Evolutionary conservation across 495 filamentous ascomycete genomes (phyloP), one percentile per base, ranked within the genome.

Genomic region (Penicillium ucsense): DNA sequence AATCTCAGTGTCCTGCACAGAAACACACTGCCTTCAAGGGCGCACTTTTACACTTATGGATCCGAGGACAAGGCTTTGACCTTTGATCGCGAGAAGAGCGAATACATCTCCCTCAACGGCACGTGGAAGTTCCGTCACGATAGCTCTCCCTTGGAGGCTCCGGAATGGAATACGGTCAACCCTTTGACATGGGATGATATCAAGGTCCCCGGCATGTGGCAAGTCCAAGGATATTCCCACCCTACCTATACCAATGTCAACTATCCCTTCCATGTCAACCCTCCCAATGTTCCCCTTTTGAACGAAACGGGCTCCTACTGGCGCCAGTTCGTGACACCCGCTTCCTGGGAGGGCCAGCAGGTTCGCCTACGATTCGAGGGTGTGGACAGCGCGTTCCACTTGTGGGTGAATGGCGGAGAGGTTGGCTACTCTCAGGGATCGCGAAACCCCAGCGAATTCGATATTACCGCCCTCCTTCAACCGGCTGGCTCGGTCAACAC

Each of bases 361-460:
- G 62, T 77, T 27, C 70, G 79, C 28, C 55, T 85, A 30, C 70
- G 81, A 8, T 84, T 83, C 41, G 81, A 85, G 31, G 81, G 81
- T 7, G 81, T 85, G 0, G 81, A 83, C 52, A 81, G 79, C 48
- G 77, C 81, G 4, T 85, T 79, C 51, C 76, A 83, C 49, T 55
- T 84, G 31, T 84, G 77, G 75, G 63, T 85, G 8, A 85, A 85
- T 46, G 74, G 73, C 1, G 56, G 65, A 10, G 56, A 73, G 33
- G 66, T 83, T 6, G 81, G 81, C 30, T 86, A 86, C 54, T 78
- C 76, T 7, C 83, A 86, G 54, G 81, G 81, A 2, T 75, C 75
- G 10, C 64, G 81, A 35, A 85, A 84, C 51, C 68, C 81, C 4
- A 65, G 76, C 11, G 81, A 85, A 51, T 84, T 80, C 45, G 81